A percentile compares a stretch with the other conserved stretches of the same genome.
These are phyloP conservation scores for Lentinula boryana DNA, from an alignment of 768 basidiomycete genomes.

Conservation along the genomic window DNA sequence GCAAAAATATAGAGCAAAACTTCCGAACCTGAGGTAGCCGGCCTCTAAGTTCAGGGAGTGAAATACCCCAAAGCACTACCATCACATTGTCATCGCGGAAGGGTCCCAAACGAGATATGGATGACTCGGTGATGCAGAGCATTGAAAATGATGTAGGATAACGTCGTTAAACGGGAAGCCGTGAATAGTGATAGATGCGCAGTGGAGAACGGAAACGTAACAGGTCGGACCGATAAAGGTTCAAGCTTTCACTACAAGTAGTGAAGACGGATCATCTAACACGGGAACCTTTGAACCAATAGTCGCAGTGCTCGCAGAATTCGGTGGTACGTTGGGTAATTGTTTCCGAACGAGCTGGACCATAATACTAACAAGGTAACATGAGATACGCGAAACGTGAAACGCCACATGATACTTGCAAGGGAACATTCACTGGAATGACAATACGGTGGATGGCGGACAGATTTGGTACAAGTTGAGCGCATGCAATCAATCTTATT, in stretches of 20 bases:
- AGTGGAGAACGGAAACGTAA: not conserved
- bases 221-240: not conserved
- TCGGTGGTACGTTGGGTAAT: conserved; percentile 44
- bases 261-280: conserved; percentile 20
- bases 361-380: conserved; percentile 49
- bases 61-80: too few relatives aligned
- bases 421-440: conserved; percentile 36
- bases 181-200: conserved; percentile 2
- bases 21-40: too few relatives aligned
- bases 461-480: conserved; percentile 33
- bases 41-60: too few relatives aligned
- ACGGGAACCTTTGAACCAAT: conserved; percentile 48
- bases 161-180: not conserved
- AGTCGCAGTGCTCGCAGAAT: conserved; percentile 53
- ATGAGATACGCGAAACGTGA: not conserved
- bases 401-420: conserved; percentile 16
- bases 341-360: conserved; percentile 63
- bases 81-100: too few relatives aligned
- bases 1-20: conserved; percentile 4
- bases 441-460: conserved; percentile 33
- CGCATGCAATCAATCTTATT: conserved; percentile 27
- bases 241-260: not conserved
- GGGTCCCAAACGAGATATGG: too few relatives aligned
- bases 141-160: conserved; percentile 1
- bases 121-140: not conserved